Percentiles rank a stretch among this genome's conserved stretches.
Evolutionary conservation across 306 rosid genomes (phyloP).

Genomic region (Hippophae gyantsensis): DNA sequence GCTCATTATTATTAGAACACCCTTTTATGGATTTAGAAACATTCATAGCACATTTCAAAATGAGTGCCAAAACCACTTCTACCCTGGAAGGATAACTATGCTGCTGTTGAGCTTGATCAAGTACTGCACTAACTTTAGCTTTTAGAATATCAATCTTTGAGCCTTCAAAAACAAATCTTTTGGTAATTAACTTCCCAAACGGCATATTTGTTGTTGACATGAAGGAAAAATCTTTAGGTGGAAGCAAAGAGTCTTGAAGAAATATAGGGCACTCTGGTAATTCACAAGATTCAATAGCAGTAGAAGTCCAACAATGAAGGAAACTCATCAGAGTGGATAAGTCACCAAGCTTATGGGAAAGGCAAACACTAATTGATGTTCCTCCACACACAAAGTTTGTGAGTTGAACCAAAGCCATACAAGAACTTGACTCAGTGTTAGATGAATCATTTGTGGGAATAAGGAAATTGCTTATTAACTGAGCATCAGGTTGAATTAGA

Average conservation of each 20-base stretch:
- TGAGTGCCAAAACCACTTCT: slow-evolving; percentile 4
- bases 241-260: neutral
- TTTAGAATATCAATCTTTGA: slow-evolving; percentile 2
- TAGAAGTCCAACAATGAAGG: neutral
- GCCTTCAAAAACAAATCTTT: neutral
- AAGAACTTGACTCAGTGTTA: too few species aligned
- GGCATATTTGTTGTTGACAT: neutral
- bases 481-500: neutral
- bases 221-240: neutral
- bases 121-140: neutral
- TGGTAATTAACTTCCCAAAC: neutral
- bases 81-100: neutral
- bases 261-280: neutral
- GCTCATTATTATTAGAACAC: neutral
- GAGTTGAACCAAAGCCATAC: neutral
- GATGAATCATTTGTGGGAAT: too few species aligned
- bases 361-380: neutral
- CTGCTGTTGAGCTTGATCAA: neutral
- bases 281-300: neutral
- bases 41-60: slow-evolving; percentile 1
- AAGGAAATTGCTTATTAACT: too few species aligned
- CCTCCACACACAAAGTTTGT: neutral
- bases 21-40: neutral
- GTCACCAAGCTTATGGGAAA: neutral
- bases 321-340: neutral